Evolutionary conservation across 352 stramenopile species (phyloP).

Genomic region (Phytophthora ramorum): DNA sequence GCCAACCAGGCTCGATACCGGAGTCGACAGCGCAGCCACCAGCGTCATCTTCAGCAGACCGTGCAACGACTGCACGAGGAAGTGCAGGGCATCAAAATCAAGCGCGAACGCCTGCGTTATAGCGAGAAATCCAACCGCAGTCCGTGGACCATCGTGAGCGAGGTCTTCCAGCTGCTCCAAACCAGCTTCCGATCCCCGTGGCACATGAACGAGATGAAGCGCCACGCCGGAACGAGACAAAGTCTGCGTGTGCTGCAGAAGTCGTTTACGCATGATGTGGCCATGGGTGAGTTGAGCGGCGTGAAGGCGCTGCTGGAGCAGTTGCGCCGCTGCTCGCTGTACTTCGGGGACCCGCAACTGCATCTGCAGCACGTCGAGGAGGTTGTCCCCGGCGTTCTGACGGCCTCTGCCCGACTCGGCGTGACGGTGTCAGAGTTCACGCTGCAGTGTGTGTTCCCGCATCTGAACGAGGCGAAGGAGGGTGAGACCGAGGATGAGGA

Average conservation of each 20-base stretch:
- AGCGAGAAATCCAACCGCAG: conserved; percentile 2
- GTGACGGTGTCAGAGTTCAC: conserved; percentile 17
- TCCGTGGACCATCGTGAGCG: conserved; percentile 16
- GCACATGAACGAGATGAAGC: conserved; percentile 20
- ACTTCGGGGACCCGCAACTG: conserved; percentile 17
- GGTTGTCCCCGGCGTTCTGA: conserved; percentile 8
- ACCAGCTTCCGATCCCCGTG: conserved; percentile 20
- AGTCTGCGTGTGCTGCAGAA: conserved; percentile 4
- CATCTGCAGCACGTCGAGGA: conserved; percentile 16
- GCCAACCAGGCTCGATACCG: conserved; percentile 33
- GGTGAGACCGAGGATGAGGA: not conserved
- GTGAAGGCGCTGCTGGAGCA: conserved; percentile 17
- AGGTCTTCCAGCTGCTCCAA: conserved; percentile 18
- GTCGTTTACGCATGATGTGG: conserved; percentile 7
- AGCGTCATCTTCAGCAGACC: not conserved
- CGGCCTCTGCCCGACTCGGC: not conserved
- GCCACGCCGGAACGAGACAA: not conserved
- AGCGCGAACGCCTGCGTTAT: conserved; percentile 1
- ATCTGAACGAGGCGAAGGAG: not conserved
- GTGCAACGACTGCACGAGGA: conserved; percentile 14
- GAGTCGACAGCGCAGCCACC: conserved; percentile 5
- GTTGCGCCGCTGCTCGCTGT: conserved; percentile 18
- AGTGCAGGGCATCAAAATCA: conserved; percentile 13
- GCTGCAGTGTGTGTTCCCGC: conserved; percentile 16
- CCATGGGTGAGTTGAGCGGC: conserved; percentile 14